Evolutionary conservation across 148 eudicot species (phyloP).

Genomic region (Bassia scoparia): DNA sequence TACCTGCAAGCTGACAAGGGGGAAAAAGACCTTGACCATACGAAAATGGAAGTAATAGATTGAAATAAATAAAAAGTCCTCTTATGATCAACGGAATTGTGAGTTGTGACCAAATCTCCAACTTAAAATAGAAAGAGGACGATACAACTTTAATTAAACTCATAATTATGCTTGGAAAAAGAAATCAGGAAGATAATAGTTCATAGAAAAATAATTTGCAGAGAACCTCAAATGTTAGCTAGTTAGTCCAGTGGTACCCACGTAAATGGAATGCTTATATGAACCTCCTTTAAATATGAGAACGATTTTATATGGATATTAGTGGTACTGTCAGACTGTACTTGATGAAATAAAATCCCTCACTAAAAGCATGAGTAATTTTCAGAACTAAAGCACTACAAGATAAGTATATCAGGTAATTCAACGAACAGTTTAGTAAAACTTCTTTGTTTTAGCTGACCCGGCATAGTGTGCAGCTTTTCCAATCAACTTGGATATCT

Average conservation of each 20-base stretch:
- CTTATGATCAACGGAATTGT: neutral
- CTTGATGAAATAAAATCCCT: neutral
- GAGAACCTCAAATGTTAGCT: neutral
- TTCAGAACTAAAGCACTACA: neutral
- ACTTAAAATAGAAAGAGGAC: neutral
- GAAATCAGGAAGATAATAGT: too few species aligned
- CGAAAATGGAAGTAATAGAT: neutral
- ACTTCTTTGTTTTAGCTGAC: constrained; percentile 85
- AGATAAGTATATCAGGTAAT: neutral
- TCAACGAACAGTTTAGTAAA: neutral
- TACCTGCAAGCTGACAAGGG: neutral
- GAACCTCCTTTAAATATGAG: neutral
- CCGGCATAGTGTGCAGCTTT: constrained; percentile 83
- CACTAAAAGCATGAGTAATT: neutral
- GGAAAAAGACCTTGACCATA: neutral
- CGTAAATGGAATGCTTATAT: neutral
- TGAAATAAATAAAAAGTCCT: neutral
- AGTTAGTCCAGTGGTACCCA: too few species aligned
- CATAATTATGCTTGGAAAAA: neutral
- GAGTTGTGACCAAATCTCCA: neutral
- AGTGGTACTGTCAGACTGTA: neutral
- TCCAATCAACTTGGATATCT: constrained; percentile 77
- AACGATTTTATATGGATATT: neutral
- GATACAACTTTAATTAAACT: neutral
- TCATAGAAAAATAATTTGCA: neutral